Base-by-base conservation (phyloP, 2,329 filamentous ascomycete genomes). In the Hypoxylon sp. region DNA sequence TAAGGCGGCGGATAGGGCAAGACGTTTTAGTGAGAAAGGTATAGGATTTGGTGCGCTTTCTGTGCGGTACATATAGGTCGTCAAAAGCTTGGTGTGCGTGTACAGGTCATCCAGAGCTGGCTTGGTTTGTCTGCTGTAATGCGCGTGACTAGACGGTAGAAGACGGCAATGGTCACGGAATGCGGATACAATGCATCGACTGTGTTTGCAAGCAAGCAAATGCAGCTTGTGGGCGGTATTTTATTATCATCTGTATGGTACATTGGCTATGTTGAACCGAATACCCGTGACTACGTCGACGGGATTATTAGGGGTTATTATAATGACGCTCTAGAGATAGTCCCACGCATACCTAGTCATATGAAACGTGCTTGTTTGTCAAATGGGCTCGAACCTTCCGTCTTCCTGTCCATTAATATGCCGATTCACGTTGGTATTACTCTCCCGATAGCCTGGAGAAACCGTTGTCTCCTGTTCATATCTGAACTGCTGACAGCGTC, bases 1-100 rank as follows among this genome's bases (percentile, higher is more conserved):
- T 64, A 68, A 64, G 61, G 54, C 56, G 53, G 54, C 63, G 63
- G 65, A 44, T 68, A 59, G 59, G n/a, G 15, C 8, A 52, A 62
- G 31, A 61, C 35, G 51, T 63, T 59, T 21, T 24, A 47, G 67
- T 64, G 59, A 63, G 59, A 62, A 53, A 64, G 58, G 61, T 52
- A 29, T 63, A 67, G 60, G 54, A 60, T 35, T 37, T 42, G 42
- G 55, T 55, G 42, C 59, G 48, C 53, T 11, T 63, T 15, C n/a
- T 48, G 13, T 47, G 55, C 65, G 64, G 62, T 54, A 48, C 46
- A 37, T 35, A 13, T 48, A 51, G 47, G 57, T 39, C 27, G 19
- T 58, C 27, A 46, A 60, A 55, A 52, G 39, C 47, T 59, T 58
- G 27, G 32, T 62, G 21, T 63, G 59, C 5, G 24, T 27, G 24